phyloP scores from a whole-genome alignment of 148 eudicot species.

The Spergularia bocconei region DNA sequence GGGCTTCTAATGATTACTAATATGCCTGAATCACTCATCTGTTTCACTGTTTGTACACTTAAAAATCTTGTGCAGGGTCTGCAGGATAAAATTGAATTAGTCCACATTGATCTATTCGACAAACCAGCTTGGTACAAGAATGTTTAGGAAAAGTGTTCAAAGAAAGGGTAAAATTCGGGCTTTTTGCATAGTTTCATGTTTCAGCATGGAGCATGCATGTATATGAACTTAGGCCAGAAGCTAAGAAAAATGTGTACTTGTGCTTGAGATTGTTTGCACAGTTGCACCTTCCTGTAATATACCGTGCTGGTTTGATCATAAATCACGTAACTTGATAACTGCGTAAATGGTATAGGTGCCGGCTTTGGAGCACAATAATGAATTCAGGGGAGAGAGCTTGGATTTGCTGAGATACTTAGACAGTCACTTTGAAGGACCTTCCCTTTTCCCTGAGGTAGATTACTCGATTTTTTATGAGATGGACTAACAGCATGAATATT shows the following conservation, averaged over 20 bases:
- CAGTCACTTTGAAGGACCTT: conserved; percentile 42
- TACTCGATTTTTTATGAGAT: neutral
- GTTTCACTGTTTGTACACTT: neutral
- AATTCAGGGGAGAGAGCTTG: conserved; percentile 43
- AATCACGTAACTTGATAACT: neutral
- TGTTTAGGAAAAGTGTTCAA: neutral
- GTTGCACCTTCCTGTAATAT: neutral
- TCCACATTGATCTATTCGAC: conserved; percentile 55
- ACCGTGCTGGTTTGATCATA: neutral
- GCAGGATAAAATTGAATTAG: conserved; percentile 70
- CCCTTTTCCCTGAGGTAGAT: conserved; percentile 38
- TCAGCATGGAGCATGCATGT: too few relatives aligned
- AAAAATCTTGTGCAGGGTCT: conserved; percentile 46
- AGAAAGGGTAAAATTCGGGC: too few relatives aligned
- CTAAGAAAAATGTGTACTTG: neutral
- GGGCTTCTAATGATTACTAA: too few relatives aligned
- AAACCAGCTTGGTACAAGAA: conserved; percentile 86
- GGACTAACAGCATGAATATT: too few relatives aligned
- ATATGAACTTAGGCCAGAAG: too few relatives aligned
- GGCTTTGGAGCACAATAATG: conserved; percentile 38
- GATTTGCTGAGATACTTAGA: conserved; percentile 41
- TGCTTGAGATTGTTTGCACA: neutral
- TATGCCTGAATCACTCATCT: neutral
- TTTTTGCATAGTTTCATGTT: too few relatives aligned
- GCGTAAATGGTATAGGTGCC: conserved; percentile 34